phyloP scores from a whole-genome alignment of 768 basidiomycete species.

The Tulasnella calospora region DNA sequence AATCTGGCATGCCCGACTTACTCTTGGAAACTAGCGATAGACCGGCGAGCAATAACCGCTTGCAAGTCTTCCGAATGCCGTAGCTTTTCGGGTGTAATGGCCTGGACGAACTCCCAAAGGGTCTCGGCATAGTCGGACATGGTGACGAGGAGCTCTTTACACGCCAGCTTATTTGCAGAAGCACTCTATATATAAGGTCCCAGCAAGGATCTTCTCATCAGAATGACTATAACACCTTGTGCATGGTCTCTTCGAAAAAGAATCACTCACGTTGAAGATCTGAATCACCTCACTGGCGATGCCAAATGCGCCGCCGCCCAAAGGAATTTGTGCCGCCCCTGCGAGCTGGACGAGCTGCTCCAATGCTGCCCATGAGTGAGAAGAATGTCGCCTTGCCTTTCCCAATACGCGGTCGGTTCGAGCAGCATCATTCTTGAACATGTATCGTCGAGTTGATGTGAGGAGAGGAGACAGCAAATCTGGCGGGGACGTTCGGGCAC shows the following conservation, averaged over 20 bases:
- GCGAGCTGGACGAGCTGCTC: slow-evolving; percentile 2
- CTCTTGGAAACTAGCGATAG: background rate
- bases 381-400: background rate
- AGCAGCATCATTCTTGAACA: background rate
- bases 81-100: background rate
- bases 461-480: background rate
- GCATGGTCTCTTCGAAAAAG: background rate
- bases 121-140: background rate
- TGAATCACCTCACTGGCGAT: slow-evolving; percentile 1
- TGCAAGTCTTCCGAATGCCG: background rate
- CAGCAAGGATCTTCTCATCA: background rate
- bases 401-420: background rate
- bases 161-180: background rate
- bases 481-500: background rate
- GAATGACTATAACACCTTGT: background rate
- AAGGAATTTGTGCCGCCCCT: background rate
- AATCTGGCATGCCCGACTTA: background rate
- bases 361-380: slow-evolving; percentile 5
- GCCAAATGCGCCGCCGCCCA: background rate
- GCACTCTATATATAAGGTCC: background rate
- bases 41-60: background rate
- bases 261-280: slow-evolving; percentile 10
- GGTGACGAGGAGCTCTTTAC: background rate
- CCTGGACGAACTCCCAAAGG: background rate
- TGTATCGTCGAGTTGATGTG: background rate